Base-by-base conservation (phyloP, 768 basidiomycete species). In the Pulveroboletus sp. region DNA sequence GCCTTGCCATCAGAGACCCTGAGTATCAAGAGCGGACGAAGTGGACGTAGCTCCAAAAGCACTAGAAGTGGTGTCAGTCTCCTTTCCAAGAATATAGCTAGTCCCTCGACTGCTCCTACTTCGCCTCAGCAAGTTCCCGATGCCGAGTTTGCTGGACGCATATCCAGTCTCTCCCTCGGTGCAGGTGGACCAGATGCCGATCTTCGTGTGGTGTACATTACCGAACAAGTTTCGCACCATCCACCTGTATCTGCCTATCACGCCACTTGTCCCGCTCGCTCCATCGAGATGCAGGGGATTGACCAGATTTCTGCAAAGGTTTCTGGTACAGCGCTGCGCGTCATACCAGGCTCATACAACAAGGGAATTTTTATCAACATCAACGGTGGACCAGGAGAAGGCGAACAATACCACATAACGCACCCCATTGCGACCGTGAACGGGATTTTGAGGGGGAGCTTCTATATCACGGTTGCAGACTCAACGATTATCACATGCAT, bases 181-280 rank as follows among this genome's bases (percentile, higher is more conserved):
- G 66, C 69, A 42, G 68, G 60, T 35, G 65, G 33, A 8, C 65
- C 67, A 0, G 63, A 64, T 3, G 55, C 70, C 35, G 67, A 67
- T 6, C 66, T 70, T 43, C 86, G 91, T 31, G 81, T 94, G 39
- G 79, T 82, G 6, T 95, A 81, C 67, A 69, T 94, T 41, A 95
- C 93, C 12, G 94, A 96, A 67, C 94, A 96, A 69, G 84, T 97
- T 41, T 96, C 90, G 2, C 96, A 99, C 70, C 96, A 99, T 61
- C 96, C 96, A 0, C 96, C 96, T 3, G 81, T 97, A 28, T 95
- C 92, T 1, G 83, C 88, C 1, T 95, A 83, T 63, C 84, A 82
- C 55, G 90, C 87, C 7, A 54, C 72, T 5, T 94, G 90, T 66
- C 91, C 93, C 0, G 71, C 80, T 37, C 80, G 83, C 24, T 79